Evolutionary conservation across 2,329 filamentous ascomycete genomes (phyloP), one percentile per base, ranked within the genome.

Genomic region (Coniochaeta pulveracea): DNA sequence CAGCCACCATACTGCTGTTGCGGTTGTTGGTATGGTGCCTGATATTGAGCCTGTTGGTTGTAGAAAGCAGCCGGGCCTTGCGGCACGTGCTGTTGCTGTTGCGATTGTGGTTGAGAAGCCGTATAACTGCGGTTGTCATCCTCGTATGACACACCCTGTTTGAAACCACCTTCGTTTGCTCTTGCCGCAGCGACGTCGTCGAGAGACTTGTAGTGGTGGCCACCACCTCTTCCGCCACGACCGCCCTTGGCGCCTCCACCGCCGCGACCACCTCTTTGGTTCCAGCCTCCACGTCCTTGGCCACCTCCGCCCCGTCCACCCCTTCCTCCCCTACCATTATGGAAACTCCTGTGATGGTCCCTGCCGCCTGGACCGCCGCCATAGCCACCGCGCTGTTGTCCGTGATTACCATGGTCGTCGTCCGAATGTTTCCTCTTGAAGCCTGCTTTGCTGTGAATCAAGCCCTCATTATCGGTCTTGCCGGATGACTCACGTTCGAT

Each of bases 401-500:
- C 44, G 24, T 47, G 54, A 25, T 55, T 52, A 17, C 58, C 56
- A 19, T 64, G 69, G 23, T 77, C 72, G 18, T 71, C 69, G 25
- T 65, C 64, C 15, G 69, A 71, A 43, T 78, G 71, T 46, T 78
- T 78, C 34, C 74, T 63, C 56, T 78, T 80, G n/a, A n/a, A n/a
- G 37, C 67, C 58, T 22, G 61, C 56, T 48, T 69, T 80, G 47
- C 71, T 77, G 19, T 68, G 63, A 42, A 75, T 75, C 12, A 72
- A 58, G 46, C 66, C 72, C 44, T 82, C 39, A 25, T 41, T 43
- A 15, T 80, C 74, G 17, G 60, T 56, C 5, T 81, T 76, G 16
- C 59, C 55, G 3, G 62, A 58, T 33, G 76, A 60, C 41, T 89
- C 83, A 34, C 76, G 66, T 52, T 94, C 85, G 29, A 96, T 78